A percentile compares a stretch with the other conserved stretches of the same genome.
Conservation (phyloP, 2,329 filamentous ascomycete species). For the Cladosporium sp. region DNA sequence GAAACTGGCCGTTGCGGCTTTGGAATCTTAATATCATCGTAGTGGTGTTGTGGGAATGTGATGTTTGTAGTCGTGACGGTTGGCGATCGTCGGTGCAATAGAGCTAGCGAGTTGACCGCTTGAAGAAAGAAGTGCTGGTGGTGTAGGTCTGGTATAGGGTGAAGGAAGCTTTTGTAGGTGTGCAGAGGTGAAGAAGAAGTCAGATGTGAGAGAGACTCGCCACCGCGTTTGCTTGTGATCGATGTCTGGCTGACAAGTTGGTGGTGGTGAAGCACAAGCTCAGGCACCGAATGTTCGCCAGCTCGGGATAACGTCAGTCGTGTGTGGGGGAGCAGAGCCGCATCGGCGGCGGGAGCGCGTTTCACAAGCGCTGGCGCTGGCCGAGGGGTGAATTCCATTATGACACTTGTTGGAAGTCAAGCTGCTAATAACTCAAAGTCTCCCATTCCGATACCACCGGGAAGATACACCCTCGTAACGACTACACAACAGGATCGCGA, state of each 20-base stretch:
- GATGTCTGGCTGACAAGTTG: not conserved
- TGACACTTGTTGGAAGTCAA: not conserved
- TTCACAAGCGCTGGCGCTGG: not conserved
- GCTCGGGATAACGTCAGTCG: not conserved
- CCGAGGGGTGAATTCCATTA: not conserved
- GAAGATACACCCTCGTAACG: not conserved
- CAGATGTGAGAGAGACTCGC: not conserved
- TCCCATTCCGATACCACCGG: too few relatives aligned
- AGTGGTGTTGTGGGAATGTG: slow-evolving; percentile 18
- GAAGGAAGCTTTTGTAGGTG: not conserved
- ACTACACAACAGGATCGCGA: not conserved
- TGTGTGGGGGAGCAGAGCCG: not conserved
- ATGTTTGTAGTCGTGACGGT: not conserved
- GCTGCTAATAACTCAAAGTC: too few relatives aligned
- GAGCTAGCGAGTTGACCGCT: too few relatives aligned
- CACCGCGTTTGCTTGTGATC: not conserved
- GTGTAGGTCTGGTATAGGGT: not conserved
- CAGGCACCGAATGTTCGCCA: not conserved
- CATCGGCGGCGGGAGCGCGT: not conserved
- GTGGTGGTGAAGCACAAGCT: not conserved
- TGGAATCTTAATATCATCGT: slow-evolving; percentile 81
- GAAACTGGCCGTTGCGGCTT: slow-evolving; percentile 88
- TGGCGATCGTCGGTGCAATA: not conserved
- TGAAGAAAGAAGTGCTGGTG: not conserved
- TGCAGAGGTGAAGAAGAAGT: not conserved